These are phyloP conservation scores for Lolium rigidum DNA, from an alignment of 176 grass and related monocot genomes.

Conservation along the genomic window DNA sequence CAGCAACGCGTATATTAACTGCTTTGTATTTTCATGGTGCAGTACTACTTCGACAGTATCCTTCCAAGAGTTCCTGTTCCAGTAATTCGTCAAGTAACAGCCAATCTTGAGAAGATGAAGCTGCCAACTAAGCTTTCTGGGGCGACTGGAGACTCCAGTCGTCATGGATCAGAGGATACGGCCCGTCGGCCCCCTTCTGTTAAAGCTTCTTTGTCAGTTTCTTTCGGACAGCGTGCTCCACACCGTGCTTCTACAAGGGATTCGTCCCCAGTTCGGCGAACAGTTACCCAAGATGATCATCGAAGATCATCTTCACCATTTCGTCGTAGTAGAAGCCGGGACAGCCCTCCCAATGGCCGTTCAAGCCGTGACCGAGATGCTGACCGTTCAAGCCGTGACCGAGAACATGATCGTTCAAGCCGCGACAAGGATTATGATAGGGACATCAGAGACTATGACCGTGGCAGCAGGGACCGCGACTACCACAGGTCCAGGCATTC, in stretches of 20 bases:
- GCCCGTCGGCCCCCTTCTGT: slow-evolving; percentile 88
- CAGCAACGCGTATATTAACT: slow-evolving; percentile 18
- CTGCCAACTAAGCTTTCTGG: slow-evolving; percentile 84
- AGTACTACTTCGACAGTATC: slow-evolving; percentile 96
- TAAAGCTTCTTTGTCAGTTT: slow-evolving; percentile 92
- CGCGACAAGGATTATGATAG: slow-evolving; percentile 21
- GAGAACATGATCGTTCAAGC: neutral
- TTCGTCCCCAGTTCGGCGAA: slow-evolving; percentile 78
- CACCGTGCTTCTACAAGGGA: slow-evolving; percentile 89
- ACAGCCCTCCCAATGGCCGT: slow-evolving; percentile 24
- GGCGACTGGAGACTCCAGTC: slow-evolving; percentile 77
- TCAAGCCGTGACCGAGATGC: neutral
- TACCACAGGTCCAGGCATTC: slow-evolving; percentile 50
- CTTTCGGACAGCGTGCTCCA: slow-evolving; percentile 92
- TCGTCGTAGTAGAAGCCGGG: slow-evolving; percentile 30
- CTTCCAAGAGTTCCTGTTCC: slow-evolving; percentile 88
- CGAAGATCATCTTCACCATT: slow-evolving; percentile 44
- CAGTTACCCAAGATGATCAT: slow-evolving; percentile 39
- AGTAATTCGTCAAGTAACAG: slow-evolving; percentile 70
- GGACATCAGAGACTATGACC: slow-evolving; percentile 40
- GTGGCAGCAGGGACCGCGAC: slow-evolving; percentile 51
- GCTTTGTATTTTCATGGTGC: slow-evolving; percentile 43
- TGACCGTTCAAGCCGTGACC: neutral
- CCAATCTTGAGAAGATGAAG: slow-evolving; percentile 89
- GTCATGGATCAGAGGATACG: slow-evolving; percentile 82